phyloP scores from a whole-genome alignment of 495 filamentous ascomycete genomes.

The Penicillium lagena region DNA sequence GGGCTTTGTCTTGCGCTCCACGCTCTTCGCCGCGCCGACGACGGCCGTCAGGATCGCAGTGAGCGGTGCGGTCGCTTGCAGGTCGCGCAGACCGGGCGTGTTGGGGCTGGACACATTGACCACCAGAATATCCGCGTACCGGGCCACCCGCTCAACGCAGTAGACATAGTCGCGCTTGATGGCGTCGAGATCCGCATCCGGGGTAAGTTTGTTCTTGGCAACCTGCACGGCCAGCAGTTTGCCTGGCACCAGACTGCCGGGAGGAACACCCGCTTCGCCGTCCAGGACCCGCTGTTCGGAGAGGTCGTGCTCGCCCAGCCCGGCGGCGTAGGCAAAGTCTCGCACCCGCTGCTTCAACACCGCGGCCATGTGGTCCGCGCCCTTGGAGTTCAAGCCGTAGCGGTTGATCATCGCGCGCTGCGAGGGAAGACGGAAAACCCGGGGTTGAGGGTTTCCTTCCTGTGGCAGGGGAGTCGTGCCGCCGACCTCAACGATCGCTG shows the following conservation, averaged over 20 bases:
- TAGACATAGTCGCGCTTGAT: constrained; percentile 80
- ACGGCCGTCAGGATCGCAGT: constrained; percentile 75
- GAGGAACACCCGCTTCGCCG: constrained; percentile 56
- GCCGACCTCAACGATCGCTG: constrained; percentile 82
- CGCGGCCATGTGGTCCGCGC: constrained; percentile 78
- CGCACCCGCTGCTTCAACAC: constrained; percentile 71
- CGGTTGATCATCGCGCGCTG: constrained; percentile 88
- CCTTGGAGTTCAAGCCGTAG: constrained; percentile 88
- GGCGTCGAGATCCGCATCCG: constrained; percentile 75
- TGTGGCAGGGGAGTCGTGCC: constrained; percentile 83
- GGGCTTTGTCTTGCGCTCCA: constrained; percentile 66
- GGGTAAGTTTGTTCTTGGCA: constrained; percentile 91
- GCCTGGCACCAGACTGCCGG: constrained; percentile 69
- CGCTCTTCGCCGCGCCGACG: constrained; percentile 63
- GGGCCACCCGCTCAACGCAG: constrained; percentile 73
- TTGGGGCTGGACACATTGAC: constrained; percentile 98
- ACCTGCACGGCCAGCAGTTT: constrained; percentile 86
- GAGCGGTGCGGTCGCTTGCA: constrained; percentile 77
- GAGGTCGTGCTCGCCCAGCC: constrained; percentile 54
- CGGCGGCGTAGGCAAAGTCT: constrained; percentile 63
- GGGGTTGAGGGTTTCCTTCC: constrained; percentile 75
- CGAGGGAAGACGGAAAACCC: constrained; percentile 78
- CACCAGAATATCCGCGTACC: constrained; percentile 87
- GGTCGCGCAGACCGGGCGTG: constrained; percentile 77
- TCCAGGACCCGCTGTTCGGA: constrained; percentile 68